Evolutionary conservation across 2,329 filamentous ascomycete species (phyloP).

Genomic region (Helotiales sp.): DNA sequence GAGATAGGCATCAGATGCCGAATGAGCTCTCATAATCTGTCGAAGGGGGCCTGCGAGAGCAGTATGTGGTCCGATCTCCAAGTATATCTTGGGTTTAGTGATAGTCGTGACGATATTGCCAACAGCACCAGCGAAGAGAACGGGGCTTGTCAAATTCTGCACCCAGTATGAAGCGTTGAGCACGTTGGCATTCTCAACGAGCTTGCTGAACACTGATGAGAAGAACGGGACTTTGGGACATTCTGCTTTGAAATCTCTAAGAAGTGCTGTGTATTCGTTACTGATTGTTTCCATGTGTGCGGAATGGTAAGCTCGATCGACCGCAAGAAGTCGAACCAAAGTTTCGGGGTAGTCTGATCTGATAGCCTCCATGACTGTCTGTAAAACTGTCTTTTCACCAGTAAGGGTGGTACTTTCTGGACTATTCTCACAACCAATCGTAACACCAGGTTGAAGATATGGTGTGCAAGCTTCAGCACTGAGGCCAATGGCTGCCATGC

Average conservation of each 20-base stretch:
- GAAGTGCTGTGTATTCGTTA: conserved; percentile 22
- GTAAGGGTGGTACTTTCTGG: conserved; percentile 26
- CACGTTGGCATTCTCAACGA: conserved; percentile 16
- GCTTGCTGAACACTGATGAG: conserved; percentile 42
- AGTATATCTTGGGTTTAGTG: background rate
- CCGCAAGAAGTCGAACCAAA: conserved; percentile 34
- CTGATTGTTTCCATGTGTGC: conserved; percentile 33
- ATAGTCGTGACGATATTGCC: background rate
- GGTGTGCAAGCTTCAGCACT: conserved; percentile 18
- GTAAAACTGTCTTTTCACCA: conserved; percentile 15
- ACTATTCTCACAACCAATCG: conserved; percentile 36
- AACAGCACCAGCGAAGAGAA: conserved; percentile 37
- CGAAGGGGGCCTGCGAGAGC: conserved; percentile 5
- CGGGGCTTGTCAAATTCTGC: conserved; percentile 44
- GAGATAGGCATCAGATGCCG: background rate
- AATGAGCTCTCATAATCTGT: background rate
- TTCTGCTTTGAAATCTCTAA: background rate
- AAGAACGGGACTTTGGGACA: conserved; percentile 36
- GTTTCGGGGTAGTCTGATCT: too few relatives aligned
- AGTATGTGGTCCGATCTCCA: conserved; percentile 21
- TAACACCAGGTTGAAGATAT: conserved; percentile 19
- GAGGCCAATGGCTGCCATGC: conserved; percentile 53
- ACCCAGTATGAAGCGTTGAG: conserved; percentile 43
- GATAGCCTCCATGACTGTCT: conserved; percentile 9
- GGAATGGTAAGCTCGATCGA: conserved; percentile 44